Evolutionary conservation across 257 asterid species (phyloP).

Genomic region (Ajuga chamaepitys): DNA sequence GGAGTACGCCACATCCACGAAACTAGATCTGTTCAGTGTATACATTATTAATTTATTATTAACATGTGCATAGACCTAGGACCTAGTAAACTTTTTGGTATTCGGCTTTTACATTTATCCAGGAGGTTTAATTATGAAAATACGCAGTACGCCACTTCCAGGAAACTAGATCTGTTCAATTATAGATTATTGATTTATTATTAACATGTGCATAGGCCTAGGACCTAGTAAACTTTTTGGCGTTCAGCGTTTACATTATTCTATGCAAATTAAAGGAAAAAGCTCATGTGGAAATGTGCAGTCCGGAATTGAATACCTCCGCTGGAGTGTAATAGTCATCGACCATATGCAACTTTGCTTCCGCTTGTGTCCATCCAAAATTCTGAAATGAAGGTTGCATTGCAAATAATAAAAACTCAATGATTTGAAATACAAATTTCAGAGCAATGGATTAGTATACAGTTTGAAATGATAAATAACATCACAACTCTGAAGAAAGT

Average conservation of each 20-base stretch:
- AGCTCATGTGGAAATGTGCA: neutral
- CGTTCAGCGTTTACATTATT: neutral
- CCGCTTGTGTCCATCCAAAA: slow-evolving; percentile 92
- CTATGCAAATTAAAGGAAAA: neutral
- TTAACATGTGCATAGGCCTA: slow-evolving; percentile 4
- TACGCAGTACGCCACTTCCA: no score
- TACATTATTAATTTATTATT: neutral
- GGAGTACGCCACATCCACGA: neutral
- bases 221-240: neutral
- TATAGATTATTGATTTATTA: neutral
- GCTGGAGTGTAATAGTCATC: slow-evolving; percentile 60
- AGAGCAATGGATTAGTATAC: neutral
- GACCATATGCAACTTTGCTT: slow-evolving; percentile 89
- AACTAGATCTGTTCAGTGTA: neutral
- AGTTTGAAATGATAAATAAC: neutral
- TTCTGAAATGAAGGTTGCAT: slow-evolving; percentile 37
- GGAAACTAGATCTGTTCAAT: neutral
- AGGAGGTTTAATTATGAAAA: no score
- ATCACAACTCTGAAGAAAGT: neutral
- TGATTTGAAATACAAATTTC: neutral
- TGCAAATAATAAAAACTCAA: slow-evolving; percentile 7
- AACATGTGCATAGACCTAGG: slow-evolving; percentile 1
- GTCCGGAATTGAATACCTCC: slow-evolving; percentile 47
- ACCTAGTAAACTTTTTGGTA: slow-evolving; percentile 1
- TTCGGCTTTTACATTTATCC: neutral